Conservation (phyloP, 106 monocot genomes). For the Allium sativum region DNA sequence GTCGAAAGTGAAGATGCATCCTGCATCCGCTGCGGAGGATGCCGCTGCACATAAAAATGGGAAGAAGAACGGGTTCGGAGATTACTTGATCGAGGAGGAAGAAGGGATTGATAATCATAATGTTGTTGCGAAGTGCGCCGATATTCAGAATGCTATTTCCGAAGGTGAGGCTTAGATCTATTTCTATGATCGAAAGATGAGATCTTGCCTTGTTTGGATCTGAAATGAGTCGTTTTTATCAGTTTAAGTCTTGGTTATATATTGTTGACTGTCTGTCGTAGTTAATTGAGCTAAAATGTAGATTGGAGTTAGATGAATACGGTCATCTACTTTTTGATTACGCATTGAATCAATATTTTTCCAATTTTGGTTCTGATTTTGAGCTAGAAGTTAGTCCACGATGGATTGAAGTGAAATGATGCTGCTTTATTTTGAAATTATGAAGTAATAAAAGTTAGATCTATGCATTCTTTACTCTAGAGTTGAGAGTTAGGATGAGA, state of each 20-base stretch:
- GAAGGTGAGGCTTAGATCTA: slow-evolving; percentile 14
- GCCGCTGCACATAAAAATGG: not conserved
- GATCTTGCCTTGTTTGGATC: not conserved
- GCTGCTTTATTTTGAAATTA: no score
- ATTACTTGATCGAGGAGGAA: slow-evolving; percentile 49
- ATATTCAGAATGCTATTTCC: slow-evolving; percentile 34
- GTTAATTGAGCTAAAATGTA: not conserved
- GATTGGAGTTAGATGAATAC: no score
- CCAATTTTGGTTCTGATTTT: no score
- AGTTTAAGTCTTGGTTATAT: not conserved
- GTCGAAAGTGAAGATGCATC: slow-evolving; percentile 41
- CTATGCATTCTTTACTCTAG: no score
- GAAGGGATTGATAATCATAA: slow-evolving; percentile 12
- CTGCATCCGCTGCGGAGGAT: slow-evolving; percentile 14
- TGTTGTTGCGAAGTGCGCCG: slow-evolving; percentile 21
- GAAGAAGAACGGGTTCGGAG: slow-evolving; percentile 50
- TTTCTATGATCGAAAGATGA: not conserved
- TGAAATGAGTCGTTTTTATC: not conserved
- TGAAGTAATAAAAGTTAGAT: no score
- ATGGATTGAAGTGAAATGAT: no score
- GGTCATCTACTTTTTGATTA: no score
- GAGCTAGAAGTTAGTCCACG: no score
- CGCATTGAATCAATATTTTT: no score
- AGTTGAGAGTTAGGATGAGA: no score
- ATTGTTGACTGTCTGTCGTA: not conserved